phyloP scores from a whole-genome alignment of 495 filamentous ascomycete species.

The Chaetomium fimeti region DNA sequence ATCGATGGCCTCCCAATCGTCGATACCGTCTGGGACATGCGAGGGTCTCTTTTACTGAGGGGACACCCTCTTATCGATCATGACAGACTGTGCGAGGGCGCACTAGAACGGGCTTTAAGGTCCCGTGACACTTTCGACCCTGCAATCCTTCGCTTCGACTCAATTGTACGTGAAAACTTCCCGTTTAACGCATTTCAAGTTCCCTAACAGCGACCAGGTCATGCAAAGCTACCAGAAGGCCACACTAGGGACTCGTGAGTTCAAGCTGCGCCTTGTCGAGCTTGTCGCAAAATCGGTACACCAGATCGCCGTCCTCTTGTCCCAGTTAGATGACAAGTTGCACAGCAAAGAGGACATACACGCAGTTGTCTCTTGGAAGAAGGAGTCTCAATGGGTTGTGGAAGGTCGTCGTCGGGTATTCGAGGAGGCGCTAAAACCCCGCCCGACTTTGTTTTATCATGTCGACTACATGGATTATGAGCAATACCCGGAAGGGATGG shows the following conservation, averaged over 20 bases:
- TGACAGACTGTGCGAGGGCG: slow-evolving; percentile 7
- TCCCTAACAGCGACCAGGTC: not conserved
- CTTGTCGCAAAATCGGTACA: slow-evolving; percentile 9
- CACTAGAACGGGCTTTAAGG: not conserved
- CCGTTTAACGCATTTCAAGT: not conserved
- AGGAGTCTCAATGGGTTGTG: not conserved
- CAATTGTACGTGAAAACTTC: not conserved
- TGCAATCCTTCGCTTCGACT: not conserved
- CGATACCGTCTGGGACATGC: not conserved
- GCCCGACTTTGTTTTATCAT: slow-evolving; percentile 12
- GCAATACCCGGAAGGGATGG: slow-evolving; percentile 8
- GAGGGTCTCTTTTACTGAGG: not conserved
- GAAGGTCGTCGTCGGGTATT: not conserved
- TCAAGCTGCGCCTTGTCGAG: slow-evolving; percentile 16
- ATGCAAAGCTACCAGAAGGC: slow-evolving; percentile 15
- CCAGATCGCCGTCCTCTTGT: slow-evolving; percentile 15
- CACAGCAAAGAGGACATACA: slow-evolving; percentile 18
- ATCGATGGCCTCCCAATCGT: slow-evolving; percentile 12
- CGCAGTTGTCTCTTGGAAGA: slow-evolving; percentile 3
- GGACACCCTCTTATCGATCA: slow-evolving; percentile 11
- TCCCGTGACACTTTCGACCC: slow-evolving; percentile 10
- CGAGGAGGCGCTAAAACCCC: not conserved
- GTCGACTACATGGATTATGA: slow-evolving; percentile 9
- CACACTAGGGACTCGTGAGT: slow-evolving; percentile 5
- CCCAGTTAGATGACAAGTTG: slow-evolving; percentile 5